phyloP scores from a whole-genome alignment of 768 basidiomycete species.

The Tricholoma sp. region DNA sequence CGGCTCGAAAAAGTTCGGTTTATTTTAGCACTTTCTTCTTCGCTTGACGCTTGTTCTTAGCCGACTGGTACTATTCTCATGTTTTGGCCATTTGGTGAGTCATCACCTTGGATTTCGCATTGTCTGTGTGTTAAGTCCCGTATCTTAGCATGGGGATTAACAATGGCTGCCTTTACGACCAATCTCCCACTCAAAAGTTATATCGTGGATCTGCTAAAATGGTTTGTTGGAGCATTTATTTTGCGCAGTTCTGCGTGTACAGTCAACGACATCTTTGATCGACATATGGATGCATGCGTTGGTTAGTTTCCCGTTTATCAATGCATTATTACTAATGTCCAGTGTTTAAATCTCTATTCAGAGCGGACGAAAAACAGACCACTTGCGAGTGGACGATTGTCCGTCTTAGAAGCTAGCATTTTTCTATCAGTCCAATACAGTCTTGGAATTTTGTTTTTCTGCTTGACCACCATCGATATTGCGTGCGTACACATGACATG shows the following conservation, averaged over 20 bases:
- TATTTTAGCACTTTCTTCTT: not conserved
- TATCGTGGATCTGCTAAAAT: conserved; percentile 24
- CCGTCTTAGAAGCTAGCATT: conserved; percentile 33
- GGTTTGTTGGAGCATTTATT: conserved; percentile 34
- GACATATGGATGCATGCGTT: conserved; percentile 46
- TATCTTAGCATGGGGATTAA: conserved; percentile 41
- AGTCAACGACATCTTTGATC: conserved; percentile 53
- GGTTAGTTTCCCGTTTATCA: conserved; percentile 26
- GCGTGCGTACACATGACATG: conserved; percentile 7
- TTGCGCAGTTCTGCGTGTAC: conserved; percentile 48
- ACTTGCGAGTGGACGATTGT: conserved; percentile 43
- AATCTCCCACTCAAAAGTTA: conserved; percentile 28
- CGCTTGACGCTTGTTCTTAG: conserved; percentile 17
- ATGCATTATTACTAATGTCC: not conserved
- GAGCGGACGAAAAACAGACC: conserved; percentile 47
- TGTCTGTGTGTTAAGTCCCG: too few relatives aligned
- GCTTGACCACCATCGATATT: conserved; percentile 8
- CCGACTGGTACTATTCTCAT: conserved; percentile 46
- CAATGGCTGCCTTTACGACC: conserved; percentile 40
- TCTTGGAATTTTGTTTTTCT: conserved; percentile 36
- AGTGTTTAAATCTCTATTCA: conserved; percentile 10
- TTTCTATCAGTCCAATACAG: conserved; percentile 38
- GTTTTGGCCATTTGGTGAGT: conserved; percentile 50
- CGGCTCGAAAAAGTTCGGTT: conserved; percentile 41
- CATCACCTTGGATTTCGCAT: not conserved